Percentiles rank a stretch among this genome's conserved stretches.
Conservation (phyloP, 1,139 yeast species). For the Chernovozyma sophiae-reginae region DNA sequence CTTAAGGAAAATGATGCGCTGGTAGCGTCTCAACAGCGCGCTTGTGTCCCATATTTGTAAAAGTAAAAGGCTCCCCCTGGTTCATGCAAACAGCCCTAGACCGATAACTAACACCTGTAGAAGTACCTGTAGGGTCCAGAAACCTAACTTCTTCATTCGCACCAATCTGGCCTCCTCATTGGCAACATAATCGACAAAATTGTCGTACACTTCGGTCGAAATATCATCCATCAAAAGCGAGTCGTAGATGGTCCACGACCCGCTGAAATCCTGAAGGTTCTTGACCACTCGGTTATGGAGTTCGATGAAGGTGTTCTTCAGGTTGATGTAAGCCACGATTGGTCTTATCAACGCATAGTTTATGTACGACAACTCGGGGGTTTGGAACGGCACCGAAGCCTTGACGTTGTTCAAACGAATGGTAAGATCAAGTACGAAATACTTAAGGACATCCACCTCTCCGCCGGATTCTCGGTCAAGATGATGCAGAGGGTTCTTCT, state of each 20-base stretch:
- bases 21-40: too few species aligned
- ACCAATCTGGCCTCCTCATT: constrained; percentile 76
- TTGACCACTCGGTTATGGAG: constrained; percentile 83
- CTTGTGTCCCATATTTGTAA: too few species aligned
- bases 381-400: constrained; percentile 83
- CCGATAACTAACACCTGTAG: constrained; percentile 81
- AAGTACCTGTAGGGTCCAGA: constrained; percentile 87
- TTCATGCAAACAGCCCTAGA: constrained; percentile 49
- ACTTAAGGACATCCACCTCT: constrained; percentile 39
- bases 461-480: background rate
- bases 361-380: constrained; percentile 78
- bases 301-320: constrained; percentile 85
- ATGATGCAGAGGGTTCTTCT: background rate
- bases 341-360: constrained; percentile 92
- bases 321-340: constrained; percentile 90
- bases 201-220: constrained; percentile 84
- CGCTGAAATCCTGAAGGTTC: constrained; percentile 76
- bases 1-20: too few species aligned
- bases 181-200: constrained; percentile 81
- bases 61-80: too few species aligned
- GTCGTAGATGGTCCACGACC: constrained; percentile 95
- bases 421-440: constrained; percentile 74
- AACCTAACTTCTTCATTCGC: constrained; percentile 78
- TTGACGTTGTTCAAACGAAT: constrained; percentile 78
- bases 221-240: constrained; percentile 88